Evolutionary conservation across 108 stramenopile species (phyloP).

Genomic region (Nitzschia sp.): DNA sequence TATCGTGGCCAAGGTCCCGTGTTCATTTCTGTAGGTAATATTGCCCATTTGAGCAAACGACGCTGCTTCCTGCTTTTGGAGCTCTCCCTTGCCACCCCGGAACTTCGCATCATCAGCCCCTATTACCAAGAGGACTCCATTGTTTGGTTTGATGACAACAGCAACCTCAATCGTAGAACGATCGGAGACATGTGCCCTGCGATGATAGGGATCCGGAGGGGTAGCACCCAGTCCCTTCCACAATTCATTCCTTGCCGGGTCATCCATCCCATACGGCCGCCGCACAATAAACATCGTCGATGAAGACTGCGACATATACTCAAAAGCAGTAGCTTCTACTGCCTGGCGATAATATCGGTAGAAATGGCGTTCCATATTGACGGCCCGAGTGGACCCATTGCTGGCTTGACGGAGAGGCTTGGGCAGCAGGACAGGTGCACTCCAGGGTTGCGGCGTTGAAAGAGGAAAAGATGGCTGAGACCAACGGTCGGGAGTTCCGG

Average conservation of each 20-base stretch:
- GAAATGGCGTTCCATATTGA: constrained; percentile 18
- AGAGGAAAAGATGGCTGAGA: background rate
- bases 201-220: constrained; percentile 36
- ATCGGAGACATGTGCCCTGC: constrained; percentile 44
- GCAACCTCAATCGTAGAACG: constrained; percentile 57
- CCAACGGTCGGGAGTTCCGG: constrained; percentile 7
- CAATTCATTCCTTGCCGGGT: constrained; percentile 18
- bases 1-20: constrained; percentile 66
- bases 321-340: constrained; percentile 45
- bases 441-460: background rate
- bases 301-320: constrained; percentile 44
- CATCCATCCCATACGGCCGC: constrained; percentile 46
- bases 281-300: constrained; percentile 48
- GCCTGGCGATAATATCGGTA: constrained; percentile 38
- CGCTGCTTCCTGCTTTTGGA: background rate
- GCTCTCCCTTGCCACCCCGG: background rate
- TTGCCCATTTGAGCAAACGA: constrained; percentile 41
- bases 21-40: constrained; percentile 63
- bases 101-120: constrained; percentile 44
- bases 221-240: background rate
- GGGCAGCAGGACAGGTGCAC: background rate
- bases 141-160: constrained; percentile 50
- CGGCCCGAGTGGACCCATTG: background rate
- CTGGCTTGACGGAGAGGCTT: background rate
- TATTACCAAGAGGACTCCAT: constrained; percentile 43